phyloP scores from a whole-genome alignment of 2,329 filamentous ascomycete genomes.

The Calonectria hongkongensis region DNA sequence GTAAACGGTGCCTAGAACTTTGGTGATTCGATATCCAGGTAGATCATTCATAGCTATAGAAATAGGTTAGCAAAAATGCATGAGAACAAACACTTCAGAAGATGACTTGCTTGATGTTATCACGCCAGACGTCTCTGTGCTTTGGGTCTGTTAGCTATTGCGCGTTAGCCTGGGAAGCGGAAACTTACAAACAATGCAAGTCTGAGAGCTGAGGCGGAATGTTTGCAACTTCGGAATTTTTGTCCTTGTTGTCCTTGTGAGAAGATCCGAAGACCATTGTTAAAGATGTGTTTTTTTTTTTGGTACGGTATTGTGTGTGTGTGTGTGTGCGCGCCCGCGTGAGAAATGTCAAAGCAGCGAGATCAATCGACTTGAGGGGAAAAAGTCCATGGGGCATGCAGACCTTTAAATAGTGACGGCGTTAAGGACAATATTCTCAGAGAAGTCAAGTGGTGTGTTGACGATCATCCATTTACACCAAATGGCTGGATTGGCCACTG shows the following conservation, averaged over 20 bases:
- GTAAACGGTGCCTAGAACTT: conserved; percentile 75
- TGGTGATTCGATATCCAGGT: conserved; percentile 75
- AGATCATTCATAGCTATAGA: conserved; percentile 75
- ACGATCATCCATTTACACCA: not conserved
- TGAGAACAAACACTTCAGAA: no score
- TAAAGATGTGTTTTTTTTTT: not conserved
- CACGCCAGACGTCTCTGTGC: conserved; percentile 77
- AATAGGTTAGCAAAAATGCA: not conserved
- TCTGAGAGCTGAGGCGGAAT: conserved; percentile 66
- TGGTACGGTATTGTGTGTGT: not conserved
- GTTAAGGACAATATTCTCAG: not conserved
- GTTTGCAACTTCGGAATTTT: conserved; percentile 57
- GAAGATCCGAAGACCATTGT: conserved; percentile 54
- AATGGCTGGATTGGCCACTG: not conserved
- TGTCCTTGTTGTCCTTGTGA: conserved; percentile 52
- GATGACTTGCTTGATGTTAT: conserved; percentile 70
- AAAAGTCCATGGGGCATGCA: not conserved
- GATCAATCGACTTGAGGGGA: not conserved
- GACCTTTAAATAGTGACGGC: not conserved
- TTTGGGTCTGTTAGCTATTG: conserved; percentile 33
- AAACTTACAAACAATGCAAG: conserved; percentile 68
- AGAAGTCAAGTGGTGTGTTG: not conserved
- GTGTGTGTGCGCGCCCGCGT: no score
- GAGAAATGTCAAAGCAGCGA: not conserved
- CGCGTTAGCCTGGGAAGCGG: no score